phyloP scores from a whole-genome alignment of 345 rosid genomes.

The Draba incana region DNA sequence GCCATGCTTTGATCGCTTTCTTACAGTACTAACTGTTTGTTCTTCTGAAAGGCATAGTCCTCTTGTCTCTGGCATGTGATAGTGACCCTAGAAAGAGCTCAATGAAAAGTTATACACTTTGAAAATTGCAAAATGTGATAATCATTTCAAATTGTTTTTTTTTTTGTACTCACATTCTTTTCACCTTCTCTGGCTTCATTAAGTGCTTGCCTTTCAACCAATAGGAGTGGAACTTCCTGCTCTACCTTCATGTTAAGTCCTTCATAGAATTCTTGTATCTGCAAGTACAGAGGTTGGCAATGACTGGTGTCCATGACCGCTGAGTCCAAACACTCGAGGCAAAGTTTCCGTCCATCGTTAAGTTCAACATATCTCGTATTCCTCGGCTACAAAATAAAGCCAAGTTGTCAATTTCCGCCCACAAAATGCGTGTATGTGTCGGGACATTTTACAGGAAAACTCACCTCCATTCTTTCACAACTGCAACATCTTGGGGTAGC shows the following conservation, averaged over 20 bases:
- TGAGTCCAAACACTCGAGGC: constrained; percentile 94
- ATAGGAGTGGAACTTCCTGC: constrained; percentile 86
- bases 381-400: constrained; percentile 55
- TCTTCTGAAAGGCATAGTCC: constrained; percentile 99
- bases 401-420: constrained; percentile 24
- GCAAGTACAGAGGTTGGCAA: constrained; percentile 85
- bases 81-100: constrained; percentile 66
- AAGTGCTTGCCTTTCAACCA: constrained; percentile 94
- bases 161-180: constrained; percentile 63
- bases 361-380: constrained; percentile 70
- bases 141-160: neutral
- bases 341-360: constrained; percentile 91
- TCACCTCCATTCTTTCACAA: constrained; percentile 99
- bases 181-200: constrained; percentile 98
- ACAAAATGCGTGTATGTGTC: neutral
- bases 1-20: constrained; percentile 70
- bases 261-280: constrained; percentile 83
- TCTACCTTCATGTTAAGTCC: constrained; percentile 80
- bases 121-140: neutral
- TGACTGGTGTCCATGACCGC: constrained; percentile 88
- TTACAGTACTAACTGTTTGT: constrained; percentile 84
- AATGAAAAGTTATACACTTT: constrained; percentile 25
- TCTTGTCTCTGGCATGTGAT: constrained; percentile 98
- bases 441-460: constrained; percentile 29
- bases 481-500: constrained; percentile 96